These are phyloP conservation scores for Moesziomyces sp. DNA, from an alignment of 1,284 basidiomycete genomes.

Conservation along the genomic window DNA sequence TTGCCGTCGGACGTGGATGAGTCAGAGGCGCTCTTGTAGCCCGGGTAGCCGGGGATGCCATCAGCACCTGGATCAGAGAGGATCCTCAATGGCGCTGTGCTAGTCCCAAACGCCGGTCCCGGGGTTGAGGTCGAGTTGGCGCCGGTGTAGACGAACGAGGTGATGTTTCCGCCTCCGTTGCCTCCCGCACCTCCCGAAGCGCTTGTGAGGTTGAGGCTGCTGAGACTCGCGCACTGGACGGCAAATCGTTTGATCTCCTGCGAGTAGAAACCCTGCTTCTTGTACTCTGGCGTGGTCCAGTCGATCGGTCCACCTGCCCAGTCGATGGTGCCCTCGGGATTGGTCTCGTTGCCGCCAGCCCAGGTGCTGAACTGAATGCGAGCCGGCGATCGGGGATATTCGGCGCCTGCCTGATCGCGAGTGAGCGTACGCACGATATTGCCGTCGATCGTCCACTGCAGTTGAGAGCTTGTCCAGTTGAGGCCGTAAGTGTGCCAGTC, in stretches of 20 bases:
- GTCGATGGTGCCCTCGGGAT: constrained; percentile 39
- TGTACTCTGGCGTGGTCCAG: constrained; percentile 48
- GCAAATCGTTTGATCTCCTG: constrained; percentile 57
- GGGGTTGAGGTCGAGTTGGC: constrained; percentile 17
- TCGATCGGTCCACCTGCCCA: constrained; percentile 61
- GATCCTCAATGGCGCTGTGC: constrained; percentile 18
- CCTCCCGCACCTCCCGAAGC: neutral
- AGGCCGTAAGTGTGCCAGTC: constrained; percentile 60
- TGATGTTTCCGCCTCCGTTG: constrained; percentile 25
- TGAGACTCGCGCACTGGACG: constrained; percentile 45
- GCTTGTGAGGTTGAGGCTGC: constrained; percentile 22
- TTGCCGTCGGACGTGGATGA: constrained; percentile 17
- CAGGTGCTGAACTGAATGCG: constrained; percentile 57
- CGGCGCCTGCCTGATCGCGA: constrained; percentile 23
- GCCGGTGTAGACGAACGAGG: constrained; percentile 63
- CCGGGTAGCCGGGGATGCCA: constrained; percentile 32
- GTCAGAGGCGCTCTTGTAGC: constrained; percentile 11
- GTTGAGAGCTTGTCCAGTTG: constrained; percentile 52
- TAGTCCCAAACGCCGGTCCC: constrained; percentile 46
- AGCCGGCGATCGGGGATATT: constrained; percentile 57
- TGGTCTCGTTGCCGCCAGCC: constrained; percentile 52
- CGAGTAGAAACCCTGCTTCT: constrained; percentile 54
- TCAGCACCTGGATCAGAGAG: constrained; percentile 33
- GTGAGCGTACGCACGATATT: constrained; percentile 47
- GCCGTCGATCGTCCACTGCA: constrained; percentile 60